phyloP scores from a whole-genome alignment of 352 stramenopile genomes.

The Globisporangium cederbergense region DNA sequence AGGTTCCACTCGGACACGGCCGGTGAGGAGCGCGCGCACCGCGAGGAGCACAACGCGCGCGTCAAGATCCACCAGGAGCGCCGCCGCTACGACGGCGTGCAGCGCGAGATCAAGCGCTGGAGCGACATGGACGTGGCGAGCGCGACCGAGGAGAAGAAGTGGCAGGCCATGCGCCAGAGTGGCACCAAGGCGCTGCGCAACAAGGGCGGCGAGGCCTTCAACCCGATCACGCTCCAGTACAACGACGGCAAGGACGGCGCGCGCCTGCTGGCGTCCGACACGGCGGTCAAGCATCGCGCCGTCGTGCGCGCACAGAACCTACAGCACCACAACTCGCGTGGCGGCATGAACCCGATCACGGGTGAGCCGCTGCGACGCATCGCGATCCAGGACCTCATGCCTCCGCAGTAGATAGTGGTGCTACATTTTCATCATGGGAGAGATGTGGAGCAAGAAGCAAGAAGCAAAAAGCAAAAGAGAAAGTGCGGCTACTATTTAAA shows the following conservation, averaged over 20 bases:
- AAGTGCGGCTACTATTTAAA: neutral
- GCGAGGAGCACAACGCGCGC: conserved; percentile 50
- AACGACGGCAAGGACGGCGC: conserved; percentile 81
- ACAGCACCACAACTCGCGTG: conserved; percentile 76
- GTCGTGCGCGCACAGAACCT: conserved; percentile 77
- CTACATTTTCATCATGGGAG: neutral
- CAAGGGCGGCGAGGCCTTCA: conserved; percentile 83
- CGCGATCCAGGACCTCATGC: conserved; percentile 48
- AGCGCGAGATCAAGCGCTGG: conserved; percentile 83
- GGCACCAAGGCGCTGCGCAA: conserved; percentile 87
- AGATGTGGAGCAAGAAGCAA: neutral
- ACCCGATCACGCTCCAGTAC: conserved; percentile 87
- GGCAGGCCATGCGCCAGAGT: conserved; percentile 44
- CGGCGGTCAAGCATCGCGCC: conserved; percentile 69
- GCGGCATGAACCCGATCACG: conserved; percentile 86
- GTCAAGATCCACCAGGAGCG: conserved; percentile 60
- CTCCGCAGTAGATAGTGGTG: conserved; percentile 17
- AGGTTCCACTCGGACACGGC: conserved; percentile 89
- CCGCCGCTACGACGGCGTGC: conserved; percentile 52
- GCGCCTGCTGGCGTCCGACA: conserved; percentile 60
- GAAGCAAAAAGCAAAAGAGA: neutral
- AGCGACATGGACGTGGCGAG: conserved; percentile 70
- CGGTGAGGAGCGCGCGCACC: conserved; percentile 68
- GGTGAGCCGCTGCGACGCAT: conserved; percentile 53
- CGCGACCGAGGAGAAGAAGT: conserved; percentile 68